Conservation (phyloP, 208 protist species). For the Jaenimonas drosophilae region DNA sequence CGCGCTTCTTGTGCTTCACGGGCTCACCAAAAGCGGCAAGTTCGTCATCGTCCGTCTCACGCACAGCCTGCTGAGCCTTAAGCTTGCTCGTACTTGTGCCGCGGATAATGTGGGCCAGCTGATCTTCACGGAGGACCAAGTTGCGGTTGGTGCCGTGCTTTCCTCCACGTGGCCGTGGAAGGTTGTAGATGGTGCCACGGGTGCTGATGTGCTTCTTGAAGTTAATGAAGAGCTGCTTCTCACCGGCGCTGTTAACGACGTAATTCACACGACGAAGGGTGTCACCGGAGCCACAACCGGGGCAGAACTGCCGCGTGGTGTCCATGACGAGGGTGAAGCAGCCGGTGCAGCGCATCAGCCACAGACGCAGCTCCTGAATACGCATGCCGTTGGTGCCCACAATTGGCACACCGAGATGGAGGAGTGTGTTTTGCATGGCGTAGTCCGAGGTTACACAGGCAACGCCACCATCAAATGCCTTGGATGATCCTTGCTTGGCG, state of each 20-base stretch:
- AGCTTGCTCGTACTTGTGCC: conserved; percentile 44
- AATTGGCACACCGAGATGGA: conserved; percentile 87
- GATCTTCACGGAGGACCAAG: conserved; percentile 86
- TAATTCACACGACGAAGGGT: conserved; percentile 89
- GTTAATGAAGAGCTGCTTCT: conserved; percentile 88
- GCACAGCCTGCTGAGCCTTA: conserved; percentile 35
- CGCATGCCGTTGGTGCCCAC: conserved; percentile 81
- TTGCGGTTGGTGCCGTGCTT: conserved; percentile 78
- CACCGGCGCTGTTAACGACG: conserved; percentile 68
- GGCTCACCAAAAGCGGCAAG: conserved; percentile 66
- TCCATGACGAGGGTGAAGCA: conserved; percentile 83
- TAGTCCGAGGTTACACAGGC: conserved; percentile 93
- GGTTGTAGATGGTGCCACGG: conserved; percentile 81
- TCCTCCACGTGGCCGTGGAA: conserved; percentile 81
- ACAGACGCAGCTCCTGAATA: conserved; percentile 83
- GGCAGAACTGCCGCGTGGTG: conserved; percentile 90
- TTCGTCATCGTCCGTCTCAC: conserved; percentile 24
- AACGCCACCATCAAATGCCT: conserved; percentile 57
- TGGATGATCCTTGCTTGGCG: neutral
- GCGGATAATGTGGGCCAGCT: conserved; percentile 74
- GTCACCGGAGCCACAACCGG: conserved; percentile 77
- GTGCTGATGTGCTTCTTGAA: conserved; percentile 72
- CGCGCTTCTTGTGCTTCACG: conserved; percentile 40
- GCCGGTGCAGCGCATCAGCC: conserved; percentile 84
- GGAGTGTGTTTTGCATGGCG: conserved; percentile 92